Evolutionary conservation across 2,329 filamentous ascomycete genomes (phyloP).

Genomic region (Hymenoscyphus fraxineus): DNA sequence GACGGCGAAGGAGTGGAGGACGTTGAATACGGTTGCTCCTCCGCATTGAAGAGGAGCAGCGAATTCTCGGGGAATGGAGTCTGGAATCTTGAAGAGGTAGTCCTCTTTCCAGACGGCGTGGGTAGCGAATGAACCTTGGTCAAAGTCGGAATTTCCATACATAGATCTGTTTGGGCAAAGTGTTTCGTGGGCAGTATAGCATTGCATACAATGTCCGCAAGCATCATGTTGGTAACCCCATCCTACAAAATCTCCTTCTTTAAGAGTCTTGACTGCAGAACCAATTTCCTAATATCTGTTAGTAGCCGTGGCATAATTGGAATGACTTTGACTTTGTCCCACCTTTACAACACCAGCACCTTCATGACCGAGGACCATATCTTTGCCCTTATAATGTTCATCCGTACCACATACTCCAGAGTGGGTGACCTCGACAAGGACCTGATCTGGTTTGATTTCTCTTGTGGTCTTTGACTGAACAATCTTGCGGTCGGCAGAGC

Average conservation of each 20-base stretch:
- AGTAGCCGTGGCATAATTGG: not conserved
- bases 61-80: slow-evolving; percentile 36
- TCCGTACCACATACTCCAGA: slow-evolving; percentile 65
- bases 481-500: slow-evolving; percentile 54
- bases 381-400: slow-evolving; percentile 37
- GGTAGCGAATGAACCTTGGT: slow-evolving; percentile 46
- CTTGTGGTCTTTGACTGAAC: slow-evolving; percentile 44
- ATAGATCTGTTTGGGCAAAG: slow-evolving; percentile 41
- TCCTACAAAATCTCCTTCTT: slow-evolving; percentile 44
- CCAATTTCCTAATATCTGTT: slow-evolving; percentile 35
- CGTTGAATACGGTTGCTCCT: slow-evolving; percentile 42
- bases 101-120: slow-evolving; percentile 39
- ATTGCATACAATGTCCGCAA: slow-evolving; percentile 44
- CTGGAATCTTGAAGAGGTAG: slow-evolving; percentile 41
- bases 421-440: slow-evolving; percentile 60
- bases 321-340: slow-evolving; percentile 1
- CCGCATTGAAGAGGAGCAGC: slow-evolving; percentile 47
- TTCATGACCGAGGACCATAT: slow-evolving; percentile 48
- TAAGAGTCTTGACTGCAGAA: slow-evolving; percentile 38
- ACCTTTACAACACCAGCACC: slow-evolving; percentile 44
- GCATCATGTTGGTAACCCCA: slow-evolving; percentile 43
- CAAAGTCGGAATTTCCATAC: slow-evolving; percentile 42
- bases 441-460: slow-evolving; percentile 49
- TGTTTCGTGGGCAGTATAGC: slow-evolving; percentile 42
- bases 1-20: slow-evolving; percentile 36